phyloP scores from a whole-genome alignment of 2,329 filamentous ascomycete genomes.

The Claviceps paspali region DNA sequence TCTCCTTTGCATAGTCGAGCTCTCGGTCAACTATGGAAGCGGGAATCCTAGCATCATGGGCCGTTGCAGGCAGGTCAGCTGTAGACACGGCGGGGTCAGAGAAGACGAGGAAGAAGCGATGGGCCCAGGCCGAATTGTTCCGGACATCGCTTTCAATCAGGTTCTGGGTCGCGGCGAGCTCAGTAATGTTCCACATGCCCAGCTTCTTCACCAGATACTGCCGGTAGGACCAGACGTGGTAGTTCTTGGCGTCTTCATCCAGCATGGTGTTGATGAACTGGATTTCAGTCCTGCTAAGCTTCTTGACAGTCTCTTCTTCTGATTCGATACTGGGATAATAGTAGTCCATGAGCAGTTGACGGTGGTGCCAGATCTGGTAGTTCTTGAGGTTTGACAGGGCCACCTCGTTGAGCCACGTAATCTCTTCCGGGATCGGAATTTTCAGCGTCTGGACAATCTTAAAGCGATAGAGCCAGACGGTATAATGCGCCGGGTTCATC shows the following conservation, averaged over 20 bases:
- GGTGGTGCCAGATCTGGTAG: constrained; percentile 91
- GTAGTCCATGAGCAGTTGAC: constrained; percentile 48
- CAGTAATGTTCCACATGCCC: constrained; percentile 54
- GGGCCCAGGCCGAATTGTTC: constrained; percentile 97
- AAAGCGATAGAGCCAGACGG: constrained; percentile 93
- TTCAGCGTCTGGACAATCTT: constrained; percentile 55
- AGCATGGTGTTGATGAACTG: constrained; percentile 72
- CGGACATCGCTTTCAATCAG: constrained; percentile 69
- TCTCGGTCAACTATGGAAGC: constrained; percentile 56
- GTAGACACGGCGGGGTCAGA: constrained; percentile 39
- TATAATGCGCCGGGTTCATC: constrained; percentile 95
- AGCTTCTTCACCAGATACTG: constrained; percentile 52
- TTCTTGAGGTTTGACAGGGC: constrained; percentile 83
- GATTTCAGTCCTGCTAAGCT: constrained; percentile 49
- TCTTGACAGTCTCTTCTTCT: constrained; percentile 39
- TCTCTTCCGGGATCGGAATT: constrained; percentile 52
- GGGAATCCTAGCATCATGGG: constrained; percentile 41
- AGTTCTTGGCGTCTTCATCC: constrained; percentile 81
- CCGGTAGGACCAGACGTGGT: constrained; percentile 95
- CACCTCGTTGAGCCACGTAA: constrained; percentile 73
- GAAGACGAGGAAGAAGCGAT: constrained; percentile 89
- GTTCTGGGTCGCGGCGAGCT: constrained; percentile 56
- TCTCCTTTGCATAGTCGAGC: constrained; percentile 55
- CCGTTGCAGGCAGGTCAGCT: constrained; percentile 30
- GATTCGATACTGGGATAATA: constrained; percentile 44